Base-by-base conservation (phyloP, 2,329 filamentous ascomycete genomes). In the Exophiala dermatitidis region DNA sequence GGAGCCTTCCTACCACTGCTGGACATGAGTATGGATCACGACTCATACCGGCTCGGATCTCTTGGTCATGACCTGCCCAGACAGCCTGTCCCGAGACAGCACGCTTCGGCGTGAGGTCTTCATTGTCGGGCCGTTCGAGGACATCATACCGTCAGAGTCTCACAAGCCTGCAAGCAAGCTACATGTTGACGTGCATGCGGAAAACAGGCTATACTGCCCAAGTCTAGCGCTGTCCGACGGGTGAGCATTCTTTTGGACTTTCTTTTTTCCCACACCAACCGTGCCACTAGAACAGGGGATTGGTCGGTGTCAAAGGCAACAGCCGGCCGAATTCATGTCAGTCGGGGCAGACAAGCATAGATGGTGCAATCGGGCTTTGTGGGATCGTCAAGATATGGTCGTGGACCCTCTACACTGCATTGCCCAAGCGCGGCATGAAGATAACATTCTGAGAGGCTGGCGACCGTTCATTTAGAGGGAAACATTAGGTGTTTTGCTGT, bases 161-260 rank as follows among this genome's bases (percentile, higher is more conserved):
- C 26, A 51, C 42, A 32, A 34, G 4, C 9, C 41, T 50, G 40
- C 48, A 12, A 26, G 41, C 31, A 29, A 42, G 48, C 40, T 51
- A 42, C 42, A 46, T 45, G 30, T 44, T 46, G 48, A 51, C 48
- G 12, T 46, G 48, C 48, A 51, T 51, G 42, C 41, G 40, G 34
- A 26, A 43, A 43, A 26, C 7, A 32, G 7, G 9, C 32, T 40
- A 44, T 46, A 33, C 33, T 33, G 4, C 4, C 6, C 46, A 41
- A 33, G 46, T 42, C 46, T n/a, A 41, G 37, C 31, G 7, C 32
- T 34, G 33, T 38, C 36, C 36, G 36, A 12, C 38, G 12, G 28
- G 38, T 10, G 19, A 41, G 28, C 3, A 5, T 26, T 26, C 19
- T 5, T 41, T 26, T 26, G 38, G 19, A 41, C 12, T 41, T 12